Conservation (phyloP, 805 yeast species). For the Myxozyma udenii region DNA sequence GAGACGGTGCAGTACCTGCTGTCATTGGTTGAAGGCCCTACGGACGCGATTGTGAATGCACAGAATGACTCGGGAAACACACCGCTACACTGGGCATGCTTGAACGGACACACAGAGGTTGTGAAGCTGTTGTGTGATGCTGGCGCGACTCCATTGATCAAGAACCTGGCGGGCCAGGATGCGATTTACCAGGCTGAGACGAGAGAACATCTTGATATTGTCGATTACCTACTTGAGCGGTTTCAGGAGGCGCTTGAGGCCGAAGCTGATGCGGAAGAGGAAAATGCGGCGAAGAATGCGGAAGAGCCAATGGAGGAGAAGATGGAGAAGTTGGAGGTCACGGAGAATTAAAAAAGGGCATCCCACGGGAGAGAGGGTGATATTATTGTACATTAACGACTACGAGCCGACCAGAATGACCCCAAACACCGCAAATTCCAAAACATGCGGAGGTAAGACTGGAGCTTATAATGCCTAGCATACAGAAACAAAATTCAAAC, state of each 20-base stretch:
- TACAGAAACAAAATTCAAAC: too few species aligned
- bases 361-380: too few species aligned
- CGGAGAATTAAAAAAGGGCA: not conserved
- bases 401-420: too few species aligned
- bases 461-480: too few species aligned
- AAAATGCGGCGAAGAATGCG: constrained; percentile 5
- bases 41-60: constrained; percentile 42
- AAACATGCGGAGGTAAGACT: too few species aligned
- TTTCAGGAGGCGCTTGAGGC: constrained; percentile 58
- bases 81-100: constrained; percentile 93
- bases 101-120: constrained; percentile 74
- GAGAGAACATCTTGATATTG: constrained; percentile 70
- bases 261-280: constrained; percentile 44
- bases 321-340: constrained; percentile 10
- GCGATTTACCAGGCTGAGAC: constrained; percentile 85
- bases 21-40: constrained; percentile 3
- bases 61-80: constrained; percentile 86
- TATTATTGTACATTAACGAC: not conserved
- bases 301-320: constrained; percentile 1
- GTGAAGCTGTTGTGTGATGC: constrained; percentile 69
- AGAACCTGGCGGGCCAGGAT: constrained; percentile 76
- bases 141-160: constrained; percentile 77
- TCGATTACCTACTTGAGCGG: constrained; percentile 68
- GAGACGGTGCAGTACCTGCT: constrained; percentile 25
- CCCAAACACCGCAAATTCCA: too few species aligned